These are phyloP conservation scores for Epichloe festucae DNA, from an alignment of 2,329 filamentous ascomycete species.

Conservation along the genomic window DNA sequence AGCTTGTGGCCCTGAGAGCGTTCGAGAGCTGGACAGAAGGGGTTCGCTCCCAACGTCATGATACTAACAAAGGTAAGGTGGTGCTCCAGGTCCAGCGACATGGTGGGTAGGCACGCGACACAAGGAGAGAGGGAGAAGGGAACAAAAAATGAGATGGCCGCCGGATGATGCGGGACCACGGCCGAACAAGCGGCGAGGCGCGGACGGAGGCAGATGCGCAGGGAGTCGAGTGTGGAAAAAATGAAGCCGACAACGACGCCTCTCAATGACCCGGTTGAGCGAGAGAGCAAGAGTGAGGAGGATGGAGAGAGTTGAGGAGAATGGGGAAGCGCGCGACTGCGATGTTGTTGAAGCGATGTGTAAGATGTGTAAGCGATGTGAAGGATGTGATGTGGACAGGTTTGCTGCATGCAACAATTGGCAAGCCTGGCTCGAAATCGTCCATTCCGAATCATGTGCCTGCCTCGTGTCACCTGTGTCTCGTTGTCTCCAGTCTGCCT, in stretches of 20 bases:
- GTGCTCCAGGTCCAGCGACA: conserved; percentile 67
- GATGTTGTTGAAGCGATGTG: not conserved
- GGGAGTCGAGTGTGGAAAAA: not conserved
- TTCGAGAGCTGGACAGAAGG: conserved; percentile 1
- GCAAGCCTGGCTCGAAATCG: not conserved
- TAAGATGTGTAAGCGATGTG: conserved; percentile 1
- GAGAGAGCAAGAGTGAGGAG: not conserved
- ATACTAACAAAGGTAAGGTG: conserved; percentile 60
- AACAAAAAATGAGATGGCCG: not conserved
- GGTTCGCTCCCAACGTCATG: not conserved
- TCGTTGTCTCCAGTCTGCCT: not conserved
- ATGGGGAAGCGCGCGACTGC: not conserved
- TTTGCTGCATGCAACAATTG: not conserved
- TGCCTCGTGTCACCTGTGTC: not conserved
- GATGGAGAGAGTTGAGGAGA: not conserved
- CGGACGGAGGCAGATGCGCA: not conserved
- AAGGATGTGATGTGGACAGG: conserved; percentile 1
- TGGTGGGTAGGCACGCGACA: conserved; percentile 19
- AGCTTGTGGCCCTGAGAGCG: not conserved
- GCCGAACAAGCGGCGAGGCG: conserved; percentile 4
- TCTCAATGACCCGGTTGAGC: not conserved
- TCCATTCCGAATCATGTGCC: conserved; percentile 4
- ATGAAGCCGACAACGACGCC: not conserved
- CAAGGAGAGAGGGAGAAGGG: not conserved
- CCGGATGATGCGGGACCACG: not conserved